A percentile compares a stretch with the other conserved stretches of the same genome.
phyloP scores from a whole-genome alignment of 2,329 filamentous ascomycete genomes.

The Emmonsiellopsis sp. region DNA sequence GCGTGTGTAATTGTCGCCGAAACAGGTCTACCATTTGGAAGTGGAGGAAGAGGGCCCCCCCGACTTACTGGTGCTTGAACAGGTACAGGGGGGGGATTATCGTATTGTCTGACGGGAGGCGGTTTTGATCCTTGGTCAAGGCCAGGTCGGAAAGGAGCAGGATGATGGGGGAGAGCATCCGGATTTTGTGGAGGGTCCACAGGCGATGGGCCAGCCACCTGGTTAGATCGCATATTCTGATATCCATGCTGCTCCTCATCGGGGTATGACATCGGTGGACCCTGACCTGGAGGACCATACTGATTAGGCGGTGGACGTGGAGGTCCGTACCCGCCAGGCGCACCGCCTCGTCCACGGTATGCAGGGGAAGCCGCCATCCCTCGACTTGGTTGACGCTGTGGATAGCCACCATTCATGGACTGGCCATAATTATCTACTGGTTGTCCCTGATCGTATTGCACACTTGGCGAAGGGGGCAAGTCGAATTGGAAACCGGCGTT shows the following conservation, averaged over 20 bases:
- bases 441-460: constrained; percentile 7
- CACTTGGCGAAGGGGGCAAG: constrained; percentile 41
- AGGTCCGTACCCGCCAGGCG: constrained; percentile 12
- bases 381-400: constrained; percentile 6
- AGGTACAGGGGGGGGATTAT: constrained; percentile 31
- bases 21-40: not conserved
- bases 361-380: constrained; percentile 9
- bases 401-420: constrained; percentile 5
- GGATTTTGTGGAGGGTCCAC: constrained; percentile 33
- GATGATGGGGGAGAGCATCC: constrained; percentile 48
- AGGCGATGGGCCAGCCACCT: constrained; percentile 12
- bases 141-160: constrained; percentile 46
- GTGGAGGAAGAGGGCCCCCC: not conserved
- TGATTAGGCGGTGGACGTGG: constrained; percentile 2
- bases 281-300: constrained; percentile 12
- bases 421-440: constrained; percentile 15
- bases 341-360: constrained; percentile 12
- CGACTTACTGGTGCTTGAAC: constrained; percentile 21
- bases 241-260: constrained; percentile 4
- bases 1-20: constrained; percentile 54
- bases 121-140: constrained; percentile 39
- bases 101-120: constrained; percentile 46
- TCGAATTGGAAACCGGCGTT: constrained; percentile 61
- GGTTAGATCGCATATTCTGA: constrained; percentile 7
- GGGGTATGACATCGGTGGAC: constrained; percentile 8